phyloP scores from a whole-genome alignment of 2,329 filamentous ascomycete species.

The Raffaelea arxii region DNA sequence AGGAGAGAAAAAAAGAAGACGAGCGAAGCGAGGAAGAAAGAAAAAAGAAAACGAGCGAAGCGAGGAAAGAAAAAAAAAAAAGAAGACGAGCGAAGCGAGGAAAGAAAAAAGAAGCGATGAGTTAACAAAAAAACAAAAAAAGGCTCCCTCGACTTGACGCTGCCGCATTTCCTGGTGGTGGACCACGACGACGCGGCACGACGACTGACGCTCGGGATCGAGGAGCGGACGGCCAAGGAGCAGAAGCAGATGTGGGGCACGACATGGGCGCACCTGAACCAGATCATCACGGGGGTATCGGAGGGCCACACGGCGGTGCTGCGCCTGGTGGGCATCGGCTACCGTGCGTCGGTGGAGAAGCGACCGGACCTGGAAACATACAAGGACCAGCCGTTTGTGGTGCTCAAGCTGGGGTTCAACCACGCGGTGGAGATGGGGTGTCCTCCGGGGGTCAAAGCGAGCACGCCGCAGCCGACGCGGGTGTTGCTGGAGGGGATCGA shows the following conservation, averaged over 20 bases:
- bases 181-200: constrained; percentile 53
- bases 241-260: constrained; percentile 98
- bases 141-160: constrained; percentile 66
- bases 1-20: no score
- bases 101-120: neutral
- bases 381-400: constrained; percentile 78
- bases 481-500: constrained; percentile 83
- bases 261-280: constrained; percentile 78
- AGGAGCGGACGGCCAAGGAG: constrained; percentile 56
- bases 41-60: rapidly evolving
- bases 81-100: constrained; percentile 2
- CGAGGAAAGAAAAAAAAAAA: constrained; percentile 1
- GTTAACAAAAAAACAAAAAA: constrained; percentile 7
- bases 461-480: constrained; percentile 80
- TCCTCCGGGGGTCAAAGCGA: constrained; percentile 74
- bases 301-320: constrained; percentile 94
- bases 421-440: constrained; percentile 88
- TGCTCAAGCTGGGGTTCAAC: constrained; percentile 90
- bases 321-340: constrained; percentile 88
- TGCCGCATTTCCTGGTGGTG: constrained; percentile 72
- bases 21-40: neutral
- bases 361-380: constrained; percentile 65
- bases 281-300: constrained; percentile 85
- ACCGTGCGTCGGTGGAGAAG: constrained; percentile 78
- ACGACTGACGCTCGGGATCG: constrained; percentile 59